Evolutionary conservation across 345 rosid species (phyloP), one percentile per base, ranked within the genome.

Genomic region (Rhodamnia rubescens): DNA sequence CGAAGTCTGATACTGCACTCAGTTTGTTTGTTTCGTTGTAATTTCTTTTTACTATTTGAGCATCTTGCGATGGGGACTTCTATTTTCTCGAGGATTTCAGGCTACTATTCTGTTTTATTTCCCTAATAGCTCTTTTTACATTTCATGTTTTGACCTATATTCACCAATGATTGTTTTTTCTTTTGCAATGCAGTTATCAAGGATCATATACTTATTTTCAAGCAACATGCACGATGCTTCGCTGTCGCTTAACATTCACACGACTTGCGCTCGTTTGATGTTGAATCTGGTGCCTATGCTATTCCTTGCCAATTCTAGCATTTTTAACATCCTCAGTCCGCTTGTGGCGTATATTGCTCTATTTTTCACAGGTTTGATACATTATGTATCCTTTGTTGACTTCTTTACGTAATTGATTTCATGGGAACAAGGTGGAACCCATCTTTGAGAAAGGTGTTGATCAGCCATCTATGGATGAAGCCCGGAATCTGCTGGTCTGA

Each of bases 211-310:
- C 92, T 88, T 97, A 85, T 97, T 96, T 91, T 97, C 99, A 59
- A 95, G 97, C 85, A 97, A 97, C 91, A 96, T 97, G 99, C 99
- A 97, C 56, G 99, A 97, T 91, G 95, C 99, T 85, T 92, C 99
- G 47, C 92, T 97, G 91, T 93, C 99, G 57, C 97, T 96, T 83
- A 94, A 95, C 89, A 97, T 97, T 87, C 99, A 97, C 89, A 96
- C 98, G 8, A 97, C 99, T 75, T 96, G 99, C 88, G 99, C 99
- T 84, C 95, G 99, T 83, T 89, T 97, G 92, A 97, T 97, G 99
- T 90, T 97, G 90, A 97, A 97, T 93, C 94, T 97, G 98, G 99
- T 97, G 82, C 84, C 58, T 87, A 57, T 86, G 75, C 85, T 80
- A 3, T 82, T 53, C 49, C 42, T 22, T 82, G 27, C 58, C 82